A percentile compares a stretch with the other conserved stretches of the same genome.
Conservation (phyloP, 1,284 basidiomycete species). For the Boletus sp. region DNA sequence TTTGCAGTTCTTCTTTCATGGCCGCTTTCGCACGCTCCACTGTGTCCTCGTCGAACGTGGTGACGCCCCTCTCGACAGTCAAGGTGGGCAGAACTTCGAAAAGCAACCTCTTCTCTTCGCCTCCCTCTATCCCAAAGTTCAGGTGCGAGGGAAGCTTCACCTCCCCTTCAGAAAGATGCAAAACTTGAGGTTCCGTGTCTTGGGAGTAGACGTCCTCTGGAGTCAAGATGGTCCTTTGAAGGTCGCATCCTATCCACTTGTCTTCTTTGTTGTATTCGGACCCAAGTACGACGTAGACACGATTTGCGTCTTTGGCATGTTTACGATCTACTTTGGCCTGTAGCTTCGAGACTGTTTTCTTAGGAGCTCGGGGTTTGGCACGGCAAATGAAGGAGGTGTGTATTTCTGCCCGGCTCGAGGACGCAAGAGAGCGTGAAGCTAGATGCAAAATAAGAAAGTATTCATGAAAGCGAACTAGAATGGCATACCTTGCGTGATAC, state of each 20-base stretch:
- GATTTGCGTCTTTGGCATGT: constrained; percentile 39
- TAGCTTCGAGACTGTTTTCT: constrained; percentile 50
- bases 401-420: constrained; percentile 42
- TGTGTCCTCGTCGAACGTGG: constrained; percentile 20
- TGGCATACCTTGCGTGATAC: constrained; percentile 32
- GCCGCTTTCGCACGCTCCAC: constrained; percentile 20
- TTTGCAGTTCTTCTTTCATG: constrained; percentile 47
- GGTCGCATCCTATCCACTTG: constrained; percentile 63
- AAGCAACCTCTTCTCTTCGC: constrained; percentile 50
- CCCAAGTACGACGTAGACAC: constrained; percentile 73
- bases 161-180: constrained; percentile 28
- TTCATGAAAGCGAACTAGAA: not conserved
- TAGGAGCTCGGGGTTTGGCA: constrained; percentile 37
- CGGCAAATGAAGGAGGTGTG: constrained; percentile 52
- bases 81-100: constrained; percentile 58
- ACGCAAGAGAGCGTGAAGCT: constrained; percentile 45
- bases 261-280: constrained; percentile 55
- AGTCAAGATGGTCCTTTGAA: constrained; percentile 59
- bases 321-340: constrained; percentile 44
- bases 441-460: constrained; percentile 1
- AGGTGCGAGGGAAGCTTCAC: constrained; percentile 46
- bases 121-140: constrained; percentile 60
- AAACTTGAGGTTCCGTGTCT: constrained; percentile 11
- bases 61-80: constrained; percentile 32
- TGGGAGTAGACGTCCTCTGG: constrained; percentile 43